A percentile compares a stretch with the other conserved stretches of the same genome.
Conservation (phyloP, 2,329 filamentous ascomycete species). For the Atkinsonella texensis region DNA sequence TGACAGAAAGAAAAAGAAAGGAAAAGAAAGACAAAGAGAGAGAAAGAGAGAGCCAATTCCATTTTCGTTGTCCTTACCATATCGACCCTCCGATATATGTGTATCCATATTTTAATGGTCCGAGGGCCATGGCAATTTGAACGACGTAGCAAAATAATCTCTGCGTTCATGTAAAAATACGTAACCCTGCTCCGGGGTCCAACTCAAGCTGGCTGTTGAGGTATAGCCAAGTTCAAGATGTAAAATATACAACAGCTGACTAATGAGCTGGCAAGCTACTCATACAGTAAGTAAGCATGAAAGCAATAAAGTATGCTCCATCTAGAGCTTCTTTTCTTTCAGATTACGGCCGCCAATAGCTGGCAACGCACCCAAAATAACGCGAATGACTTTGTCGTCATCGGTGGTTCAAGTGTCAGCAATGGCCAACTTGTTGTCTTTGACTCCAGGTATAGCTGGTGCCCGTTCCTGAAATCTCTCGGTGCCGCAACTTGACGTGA, state of each 20-base stretch:
- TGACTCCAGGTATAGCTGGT: slow-evolving; percentile 14
- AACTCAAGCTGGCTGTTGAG: slow-evolving; percentile 7
- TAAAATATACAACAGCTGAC: slow-evolving; percentile 11
- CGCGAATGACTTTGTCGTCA: background rate
- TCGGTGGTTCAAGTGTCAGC: background rate
- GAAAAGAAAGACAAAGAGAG: slow-evolving; percentile 1
- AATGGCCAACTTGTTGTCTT: slow-evolving; percentile 4
- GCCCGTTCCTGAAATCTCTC: slow-evolving; percentile 35
- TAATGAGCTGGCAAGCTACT: slow-evolving; percentile 11
- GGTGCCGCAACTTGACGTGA: slow-evolving; percentile 10
- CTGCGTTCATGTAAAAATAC: slow-evolving; percentile 3
- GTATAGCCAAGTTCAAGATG: slow-evolving; percentile 12
- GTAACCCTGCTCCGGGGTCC: background rate
- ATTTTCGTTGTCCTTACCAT: background rate
- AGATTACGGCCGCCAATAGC: slow-evolving; percentile 1
- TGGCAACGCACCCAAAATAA: background rate
- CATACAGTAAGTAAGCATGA: slow-evolving; percentile 22
- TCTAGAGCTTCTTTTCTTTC: slow-evolving; percentile 12
- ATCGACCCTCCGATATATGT: slow-evolving; percentile 4
- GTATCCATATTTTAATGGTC: background rate
- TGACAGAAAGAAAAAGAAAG: slow-evolving; percentile 2
- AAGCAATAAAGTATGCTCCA: slow-evolving; percentile 20
- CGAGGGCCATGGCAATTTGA: background rate
- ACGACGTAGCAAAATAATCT: background rate
- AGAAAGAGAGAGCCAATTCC: background rate